Conservation (phyloP, 306 rosid genomes). For the Aeschynomene evenia region DNA sequence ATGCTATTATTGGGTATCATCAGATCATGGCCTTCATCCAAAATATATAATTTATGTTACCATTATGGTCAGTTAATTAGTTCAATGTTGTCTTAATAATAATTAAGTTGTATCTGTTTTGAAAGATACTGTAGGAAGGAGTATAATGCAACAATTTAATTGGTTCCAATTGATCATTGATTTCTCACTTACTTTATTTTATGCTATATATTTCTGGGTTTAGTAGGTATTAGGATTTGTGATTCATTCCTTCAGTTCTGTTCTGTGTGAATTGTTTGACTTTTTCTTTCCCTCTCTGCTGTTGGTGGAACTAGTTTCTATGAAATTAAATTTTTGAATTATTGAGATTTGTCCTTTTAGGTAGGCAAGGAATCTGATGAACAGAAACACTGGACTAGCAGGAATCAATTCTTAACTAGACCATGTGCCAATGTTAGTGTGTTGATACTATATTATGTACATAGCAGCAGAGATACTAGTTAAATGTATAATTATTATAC, state of each 20-base stretch:
- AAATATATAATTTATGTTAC: background rate
- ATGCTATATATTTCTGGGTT: background rate
- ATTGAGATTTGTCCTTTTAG: background rate
- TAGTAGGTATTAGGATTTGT: background rate
- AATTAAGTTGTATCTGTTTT: background rate
- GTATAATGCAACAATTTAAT: too few species aligned
- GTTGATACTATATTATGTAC: too few species aligned
- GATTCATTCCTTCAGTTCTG: background rate
- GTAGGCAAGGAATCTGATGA: background rate
- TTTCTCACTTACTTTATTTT: too few species aligned
- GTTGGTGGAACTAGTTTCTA: background rate
- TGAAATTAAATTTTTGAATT: background rate
- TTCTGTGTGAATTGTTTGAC: background rate
- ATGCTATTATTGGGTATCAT: background rate
- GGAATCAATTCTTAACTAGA: background rate
- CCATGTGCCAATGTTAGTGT: background rate
- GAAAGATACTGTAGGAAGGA: background rate
- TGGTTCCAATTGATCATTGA: too few species aligned
- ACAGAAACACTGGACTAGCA: background rate
- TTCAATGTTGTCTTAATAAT: background rate
- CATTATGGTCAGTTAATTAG: background rate
- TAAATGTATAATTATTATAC: too few species aligned
- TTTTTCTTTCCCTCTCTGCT: background rate
- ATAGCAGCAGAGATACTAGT: too few species aligned
- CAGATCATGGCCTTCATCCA: background rate